Evolutionary conservation across 1,139 yeast genomes (phyloP).

Genomic region (Nematodospora anomalae): DNA sequence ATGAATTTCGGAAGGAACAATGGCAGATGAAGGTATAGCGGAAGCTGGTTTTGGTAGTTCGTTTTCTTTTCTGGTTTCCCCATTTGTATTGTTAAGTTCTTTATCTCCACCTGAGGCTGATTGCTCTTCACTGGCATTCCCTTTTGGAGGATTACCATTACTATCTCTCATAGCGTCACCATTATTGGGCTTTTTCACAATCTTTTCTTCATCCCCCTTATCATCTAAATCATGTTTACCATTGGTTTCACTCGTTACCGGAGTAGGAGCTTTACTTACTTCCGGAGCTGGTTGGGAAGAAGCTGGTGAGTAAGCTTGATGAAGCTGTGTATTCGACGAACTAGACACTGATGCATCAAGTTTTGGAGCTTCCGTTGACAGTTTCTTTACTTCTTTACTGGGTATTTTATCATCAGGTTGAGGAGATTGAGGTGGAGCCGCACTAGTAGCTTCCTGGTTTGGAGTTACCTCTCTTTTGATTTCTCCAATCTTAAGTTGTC

Average conservation of each 20-base stretch:
- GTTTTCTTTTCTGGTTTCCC: conserved; percentile 40
- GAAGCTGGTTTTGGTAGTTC: conserved; percentile 14
- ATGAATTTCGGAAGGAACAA: background rate
- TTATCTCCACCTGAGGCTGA: background rate
- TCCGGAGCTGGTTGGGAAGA: conserved; percentile 6
- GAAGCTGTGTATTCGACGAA: background rate
- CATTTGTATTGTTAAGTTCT: conserved; percentile 11
- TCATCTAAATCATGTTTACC: conserved; percentile 43
- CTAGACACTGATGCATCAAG: background rate
- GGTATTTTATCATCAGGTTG: background rate
- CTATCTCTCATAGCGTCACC: conserved; percentile 4
- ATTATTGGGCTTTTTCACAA: conserved; percentile 16
- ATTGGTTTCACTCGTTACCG: conserved; percentile 5
- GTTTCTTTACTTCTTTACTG: conserved; percentile 3
- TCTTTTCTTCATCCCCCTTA: conserved; percentile 20
- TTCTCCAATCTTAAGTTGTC: conserved; percentile 1
- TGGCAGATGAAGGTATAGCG: background rate
- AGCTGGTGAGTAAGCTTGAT: conserved; percentile 4
- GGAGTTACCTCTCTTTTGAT: background rate
- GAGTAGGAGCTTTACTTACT: background rate
- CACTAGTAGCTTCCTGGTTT: background rate
- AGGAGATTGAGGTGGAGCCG: conserved; percentile 6
- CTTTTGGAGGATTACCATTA: background rate
- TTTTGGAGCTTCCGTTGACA: background rate
- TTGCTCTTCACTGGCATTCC: background rate